Evolutionary conservation across 2,329 filamentous ascomycete genomes (phyloP).

Genomic region (Exutisphaerella laricina): DNA sequence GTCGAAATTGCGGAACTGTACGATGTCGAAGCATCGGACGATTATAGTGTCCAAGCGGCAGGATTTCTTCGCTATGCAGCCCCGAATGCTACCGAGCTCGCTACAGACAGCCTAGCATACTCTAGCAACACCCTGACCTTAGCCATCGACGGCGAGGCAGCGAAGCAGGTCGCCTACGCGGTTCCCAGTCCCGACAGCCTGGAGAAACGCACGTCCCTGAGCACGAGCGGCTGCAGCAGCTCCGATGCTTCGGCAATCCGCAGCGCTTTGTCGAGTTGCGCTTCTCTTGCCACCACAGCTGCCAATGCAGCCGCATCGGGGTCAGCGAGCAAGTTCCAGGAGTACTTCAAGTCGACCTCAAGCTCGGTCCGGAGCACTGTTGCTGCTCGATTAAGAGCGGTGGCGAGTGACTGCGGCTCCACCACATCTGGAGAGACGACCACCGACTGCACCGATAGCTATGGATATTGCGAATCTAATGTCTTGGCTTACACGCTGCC

Average conservation of each 20-base stretch:
- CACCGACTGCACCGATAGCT: conserved; percentile 57
- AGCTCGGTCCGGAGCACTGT: too few species aligned
- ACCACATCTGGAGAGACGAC: conserved; percentile 45
- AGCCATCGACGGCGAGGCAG: conserved; percentile 52
- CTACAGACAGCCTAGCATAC: too few species aligned
- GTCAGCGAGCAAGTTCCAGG: too few species aligned
- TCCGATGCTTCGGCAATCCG: conserved; percentile 42
- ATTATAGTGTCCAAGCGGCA: conserved; percentile 51
- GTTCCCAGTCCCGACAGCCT: conserved; percentile 26
- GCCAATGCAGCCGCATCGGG: too few species aligned
- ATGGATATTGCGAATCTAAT: conserved; percentile 46
- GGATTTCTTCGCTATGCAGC: conserved; percentile 55
- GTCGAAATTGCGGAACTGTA: too few species aligned
- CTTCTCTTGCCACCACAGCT: too few species aligned
- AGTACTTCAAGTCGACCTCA: too few species aligned
- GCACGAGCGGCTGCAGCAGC: too few species aligned
- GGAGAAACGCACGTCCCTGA: conserved; percentile 44
- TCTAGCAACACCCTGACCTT: conserved; percentile 55
- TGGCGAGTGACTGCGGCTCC: conserved; percentile 53
- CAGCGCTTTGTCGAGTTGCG: too few species aligned
- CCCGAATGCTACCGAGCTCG: conserved; percentile 48
- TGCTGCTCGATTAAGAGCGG: conserved; percentile 46
- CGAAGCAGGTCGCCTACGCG: conserved; percentile 46
- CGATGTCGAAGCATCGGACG: conserved; percentile 47
- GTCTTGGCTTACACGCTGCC: conserved; percentile 57